Base-by-base conservation (phyloP, 345 rosid genomes). In the Eucalyptus cloeziana region DNA sequence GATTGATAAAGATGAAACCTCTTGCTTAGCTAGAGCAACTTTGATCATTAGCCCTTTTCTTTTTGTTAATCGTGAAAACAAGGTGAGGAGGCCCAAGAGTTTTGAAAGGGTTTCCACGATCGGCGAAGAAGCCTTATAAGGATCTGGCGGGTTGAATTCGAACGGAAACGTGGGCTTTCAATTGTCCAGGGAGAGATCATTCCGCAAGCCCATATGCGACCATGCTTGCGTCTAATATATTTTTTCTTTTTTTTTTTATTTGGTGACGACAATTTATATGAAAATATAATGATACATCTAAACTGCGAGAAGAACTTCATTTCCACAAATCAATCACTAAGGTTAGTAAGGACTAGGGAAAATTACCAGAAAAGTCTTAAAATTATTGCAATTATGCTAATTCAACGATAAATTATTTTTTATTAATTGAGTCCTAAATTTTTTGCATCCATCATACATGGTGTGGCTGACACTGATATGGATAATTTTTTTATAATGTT, bases 401-500 rank as follows among this genome's bases (percentile, higher is more conserved):
- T 51, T 17, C 56, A 51, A 51, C 8, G 0, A 0, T 17, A 51
- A 51, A 51, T 17, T 51, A 51, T 51, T 51, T 51, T 51, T 51
- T 51, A 51, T 51, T 17, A 51, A 51, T 51, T 51, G 4, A 54
- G 27, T 19, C 60, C 11, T 7, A 54, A 54, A 1, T 54, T 54
- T 21, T 54, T 54, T 54, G 5, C 4, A 54, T 54, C 1, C 1
- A 0, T 2, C 52, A 1, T 15, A 50, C 8, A 50, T 16, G 8
- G 10, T 54, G 22, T 0, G 2, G 0, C 1, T 2, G 0, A 21
- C 27, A 8, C 0, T 4, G 5, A 54, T 0, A 54, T 54, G 11
- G 0, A 22, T 54, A 54, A 17, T 51, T 51, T 51, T 51, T 51
- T 51, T 17, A 51, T 3, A 1, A 51, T 51, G 0, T 51, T 51